Conservation (phyloP, 208 protist genomes). For the Acanthamoeba rhysodes region DNA sequence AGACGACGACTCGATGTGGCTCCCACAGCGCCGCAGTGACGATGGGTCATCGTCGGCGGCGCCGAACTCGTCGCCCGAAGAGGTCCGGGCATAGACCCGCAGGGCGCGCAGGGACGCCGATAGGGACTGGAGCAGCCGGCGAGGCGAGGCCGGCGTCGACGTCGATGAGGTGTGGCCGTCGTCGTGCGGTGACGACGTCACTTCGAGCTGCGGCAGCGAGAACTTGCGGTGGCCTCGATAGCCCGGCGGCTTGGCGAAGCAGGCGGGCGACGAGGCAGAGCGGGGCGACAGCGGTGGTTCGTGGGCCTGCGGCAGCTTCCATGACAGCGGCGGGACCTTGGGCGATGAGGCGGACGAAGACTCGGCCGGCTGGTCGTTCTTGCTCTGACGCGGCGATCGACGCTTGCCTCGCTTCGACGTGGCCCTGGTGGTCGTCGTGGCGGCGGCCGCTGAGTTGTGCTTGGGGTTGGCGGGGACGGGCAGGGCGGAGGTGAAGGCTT, state of each 20-base stretch:
- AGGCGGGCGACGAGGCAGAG: background rate
- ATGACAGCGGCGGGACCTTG: background rate
- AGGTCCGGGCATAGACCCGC: constrained; percentile 13
- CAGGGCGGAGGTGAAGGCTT: too few relatives aligned
- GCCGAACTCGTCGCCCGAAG: background rate
- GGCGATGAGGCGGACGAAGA: background rate
- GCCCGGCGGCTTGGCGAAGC: background rate
- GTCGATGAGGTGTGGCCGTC: background rate
- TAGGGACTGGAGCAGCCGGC: background rate
- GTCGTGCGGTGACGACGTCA: background rate
- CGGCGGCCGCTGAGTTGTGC: background rate
- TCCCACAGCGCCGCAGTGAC: background rate
- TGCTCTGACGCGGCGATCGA: background rate
- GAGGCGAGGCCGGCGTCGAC: background rate
- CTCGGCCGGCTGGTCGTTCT: background rate
- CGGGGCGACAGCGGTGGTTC: background rate
- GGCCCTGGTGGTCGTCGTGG: background rate
- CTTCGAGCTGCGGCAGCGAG: background rate
- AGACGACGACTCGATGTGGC: background rate
- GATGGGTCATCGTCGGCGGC: background rate
- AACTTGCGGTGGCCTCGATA: background rate
- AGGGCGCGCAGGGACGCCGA: background rate
- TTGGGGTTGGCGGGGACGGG: background rate
- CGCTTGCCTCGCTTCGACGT: background rate
- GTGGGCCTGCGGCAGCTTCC: background rate